Base-by-base conservation (phyloP, 208 protist species). In the Angomonas ambiguus region DNA sequence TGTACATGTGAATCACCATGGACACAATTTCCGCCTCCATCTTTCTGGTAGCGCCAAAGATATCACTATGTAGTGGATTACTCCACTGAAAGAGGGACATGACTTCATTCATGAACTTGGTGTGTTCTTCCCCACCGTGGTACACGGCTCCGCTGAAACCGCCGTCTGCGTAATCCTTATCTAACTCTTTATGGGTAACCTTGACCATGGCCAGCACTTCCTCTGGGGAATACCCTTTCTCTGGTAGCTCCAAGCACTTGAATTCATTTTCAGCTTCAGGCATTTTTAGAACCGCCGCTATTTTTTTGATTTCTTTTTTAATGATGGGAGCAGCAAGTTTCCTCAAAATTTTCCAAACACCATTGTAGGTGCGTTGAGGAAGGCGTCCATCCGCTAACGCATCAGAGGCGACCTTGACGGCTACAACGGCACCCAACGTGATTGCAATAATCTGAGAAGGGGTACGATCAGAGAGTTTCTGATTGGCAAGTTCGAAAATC, bases 11-110 rank as follows among this genome's bases (percentile, higher is more conserved):
- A 13, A 93, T 51, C 28, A 94, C 91, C 97, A 99, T 99, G 27
- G 87, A 80, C 13, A 98, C 93, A 16, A 99, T 87, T 68, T 99
- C 97, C 1, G 97, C 91, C 64, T 99, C 98, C 91, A 99, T 98
- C 74, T 99, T 98, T 60, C 97, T 87, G 41, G 97, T 89, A 3
- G 89, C 90, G 0, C 97, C 97, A 72, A 99, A 99, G 18, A 98
- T 84, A 62, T 94, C 91, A 18, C 81, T 82, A 82, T 99, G 98
- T 24, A 99, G 83, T 25, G 98, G 97, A 76, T 99, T 99, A 51
- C 91, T 92, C 79, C 89, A 95, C 63, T 88, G 80, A 59, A 96
- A 98, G 48, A 95, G 79, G 28, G 85, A 71, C 81, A 95, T 91
- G 45, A 93, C 92, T n/a, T 85, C 65, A 58, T 97, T 94, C 8